phyloP scores from a whole-genome alignment of 768 basidiomycete species.

The Mycena belliarum region DNA sequence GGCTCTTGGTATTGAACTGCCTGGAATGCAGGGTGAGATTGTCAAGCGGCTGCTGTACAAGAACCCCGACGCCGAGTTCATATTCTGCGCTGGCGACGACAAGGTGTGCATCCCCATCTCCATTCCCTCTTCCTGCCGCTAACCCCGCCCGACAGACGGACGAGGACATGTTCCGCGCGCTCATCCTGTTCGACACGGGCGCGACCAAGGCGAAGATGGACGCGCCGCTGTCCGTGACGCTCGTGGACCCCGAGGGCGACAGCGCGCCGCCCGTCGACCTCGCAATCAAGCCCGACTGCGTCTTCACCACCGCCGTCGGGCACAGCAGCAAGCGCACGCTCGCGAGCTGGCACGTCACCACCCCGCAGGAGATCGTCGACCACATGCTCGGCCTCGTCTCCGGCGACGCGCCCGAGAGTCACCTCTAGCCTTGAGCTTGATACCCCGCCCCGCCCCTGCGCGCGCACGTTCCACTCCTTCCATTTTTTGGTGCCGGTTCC shows the following conservation, averaged over 20 bases:
- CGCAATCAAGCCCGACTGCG: constrained; percentile 60
- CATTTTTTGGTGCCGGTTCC: too few species aligned
- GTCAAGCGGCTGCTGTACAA: constrained; percentile 92
- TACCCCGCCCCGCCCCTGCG: too few species aligned
- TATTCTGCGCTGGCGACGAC: constrained; percentile 98
- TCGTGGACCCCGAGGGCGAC: constrained; percentile 46
- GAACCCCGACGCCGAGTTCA: constrained; percentile 91
- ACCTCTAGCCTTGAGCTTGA: too few species aligned
- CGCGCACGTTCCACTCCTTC: too few species aligned
- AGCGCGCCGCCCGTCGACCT: constrained; percentile 53
- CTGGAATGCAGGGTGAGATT: constrained; percentile 73
- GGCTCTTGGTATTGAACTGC: background rate
- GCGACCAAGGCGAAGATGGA: constrained; percentile 50
- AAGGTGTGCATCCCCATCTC: constrained; percentile 53
- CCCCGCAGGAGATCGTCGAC: constrained; percentile 83
- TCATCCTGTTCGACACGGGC: constrained; percentile 61
- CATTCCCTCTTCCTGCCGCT: background rate
- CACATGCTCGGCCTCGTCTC: constrained; percentile 72
- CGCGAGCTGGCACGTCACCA: constrained; percentile 90
- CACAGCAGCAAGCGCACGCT: constrained; percentile 86
- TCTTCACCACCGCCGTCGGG: constrained; percentile 95
- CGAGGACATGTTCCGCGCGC: constrained; percentile 98
- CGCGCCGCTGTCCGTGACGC: constrained; percentile 56
- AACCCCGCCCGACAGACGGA: constrained; percentile 63
- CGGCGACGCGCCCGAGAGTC: constrained; percentile 11